A percentile compares a stretch with the other conserved stretches of the same genome.
These are phyloP conservation scores for Tarenaya hassleriana DNA, from an alignment of 345 rosid species.

Conservation along the genomic window DNA sequence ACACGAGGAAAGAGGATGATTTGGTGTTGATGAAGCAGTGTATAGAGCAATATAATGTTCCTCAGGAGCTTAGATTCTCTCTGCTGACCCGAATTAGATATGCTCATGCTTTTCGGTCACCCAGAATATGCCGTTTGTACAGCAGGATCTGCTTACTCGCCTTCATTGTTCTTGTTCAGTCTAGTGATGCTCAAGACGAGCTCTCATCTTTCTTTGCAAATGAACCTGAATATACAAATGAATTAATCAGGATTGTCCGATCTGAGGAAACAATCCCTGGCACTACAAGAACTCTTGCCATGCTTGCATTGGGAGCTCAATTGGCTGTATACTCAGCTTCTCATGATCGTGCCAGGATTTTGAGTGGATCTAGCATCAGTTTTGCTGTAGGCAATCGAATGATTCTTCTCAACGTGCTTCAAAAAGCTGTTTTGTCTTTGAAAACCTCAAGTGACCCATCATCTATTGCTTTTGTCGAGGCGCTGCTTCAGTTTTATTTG, in stretches of 20 bases:
- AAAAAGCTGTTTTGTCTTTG: constrained; percentile 78
- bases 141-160: constrained; percentile 94
- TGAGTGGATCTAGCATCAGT: constrained; percentile 90
- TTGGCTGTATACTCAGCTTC: constrained; percentile 91
- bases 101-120: constrained; percentile 82
- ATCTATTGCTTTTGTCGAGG: constrained; percentile 86
- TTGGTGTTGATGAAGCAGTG: constrained; percentile 67
- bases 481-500: constrained; percentile 90
- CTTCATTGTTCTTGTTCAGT: constrained; percentile 89
- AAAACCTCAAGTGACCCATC: constrained; percentile 77
- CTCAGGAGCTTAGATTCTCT: constrained; percentile 72
- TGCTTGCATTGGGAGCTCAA: constrained; percentile 94
- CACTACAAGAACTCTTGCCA: constrained; percentile 78
- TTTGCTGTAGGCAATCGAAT: constrained; percentile 85
- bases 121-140: constrained; percentile 79
- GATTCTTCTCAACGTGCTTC: constrained; percentile 93
- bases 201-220: constrained; percentile 82
- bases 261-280: constrained; percentile 86
- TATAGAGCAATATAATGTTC: constrained; percentile 68
- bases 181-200: constrained; percentile 88
- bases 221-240: constrained; percentile 96
- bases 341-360: constrained; percentile 84
- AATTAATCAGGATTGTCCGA: constrained; percentile 80
- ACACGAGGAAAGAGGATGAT: constrained; percentile 82
- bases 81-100: constrained; percentile 86